Base-by-base conservation (phyloP, 306 rosid genomes). In the Herpetospermum pedunculosum region DNA sequence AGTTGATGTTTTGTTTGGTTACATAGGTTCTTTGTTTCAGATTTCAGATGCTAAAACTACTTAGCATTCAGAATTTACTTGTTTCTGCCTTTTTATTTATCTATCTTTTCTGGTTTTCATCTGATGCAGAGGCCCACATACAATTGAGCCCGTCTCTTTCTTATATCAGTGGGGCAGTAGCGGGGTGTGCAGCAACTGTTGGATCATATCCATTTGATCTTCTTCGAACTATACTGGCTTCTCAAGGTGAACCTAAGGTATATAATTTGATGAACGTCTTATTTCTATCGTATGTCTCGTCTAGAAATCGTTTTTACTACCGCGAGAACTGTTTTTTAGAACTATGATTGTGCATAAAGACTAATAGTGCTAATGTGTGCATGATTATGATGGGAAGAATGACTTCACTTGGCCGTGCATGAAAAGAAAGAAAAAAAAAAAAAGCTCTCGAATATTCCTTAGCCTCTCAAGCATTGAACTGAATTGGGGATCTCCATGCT, bases 181-280 rank as follows among this genome's bases (percentile, higher is more conserved):
- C 97, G 25, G 98, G 98, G 16, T 88, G 94, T 83, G 96, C 96
- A 12, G 98, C 98, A 78, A 94, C 97, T 23, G 77, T 94, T 12
- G 98, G 97, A 60, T 91, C 98, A 30, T 94, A 94, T 76, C 98
- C 97, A 19, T 91, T 94, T 83, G 98, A 94, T 89, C 96, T 94
- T 79, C 77, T 94, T 46, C 87, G 97, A 53, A 94, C 98, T 58
- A 85, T 94, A 86, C 78, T 94, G 84, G 97, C 98, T 79, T 94
- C 98, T 70, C 98, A 94, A 52, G 98, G 98, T 28, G 98, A 94
- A 81, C 98, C 97, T 23, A 94, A 94, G 96, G 98, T 93, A 83
- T 78, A 29, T 6, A 47, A 15, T 29, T 28, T 44, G 26, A 70
- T 30, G 8, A 47, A 29, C 8, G 15, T 29, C 40, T 47, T 23